Evolutionary conservation across 202 grass and related monocot genomes (phyloP).

Genomic region (Schoenoplectus tabernaemontani): DNA sequence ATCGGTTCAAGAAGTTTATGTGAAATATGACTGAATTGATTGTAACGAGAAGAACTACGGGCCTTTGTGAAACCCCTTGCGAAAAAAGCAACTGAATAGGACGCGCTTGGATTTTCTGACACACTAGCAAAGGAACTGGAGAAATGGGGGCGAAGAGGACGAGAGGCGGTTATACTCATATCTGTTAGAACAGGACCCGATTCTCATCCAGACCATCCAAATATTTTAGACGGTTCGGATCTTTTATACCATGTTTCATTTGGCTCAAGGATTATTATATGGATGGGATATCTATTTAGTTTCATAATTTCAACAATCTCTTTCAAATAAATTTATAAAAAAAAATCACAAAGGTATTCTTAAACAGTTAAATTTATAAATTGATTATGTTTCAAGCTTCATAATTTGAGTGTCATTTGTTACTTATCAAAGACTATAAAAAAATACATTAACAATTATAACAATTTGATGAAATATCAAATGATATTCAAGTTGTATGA

Average conservation of each 20-base stretch:
- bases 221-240: background rate
- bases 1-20: background rate
- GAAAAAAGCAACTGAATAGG: background rate
- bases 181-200: background rate
- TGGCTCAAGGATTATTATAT: too few relatives aligned
- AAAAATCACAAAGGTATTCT: too few relatives aligned
- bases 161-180: background rate
- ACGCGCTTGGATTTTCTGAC: background rate
- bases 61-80: background rate
- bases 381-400: too few relatives aligned
- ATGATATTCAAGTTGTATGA: too few relatives aligned
- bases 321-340: too few relatives aligned
- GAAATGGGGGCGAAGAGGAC: background rate
- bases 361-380: too few relatives aligned
- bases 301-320: background rate
- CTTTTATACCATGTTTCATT: background rate
- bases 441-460: too few relatives aligned
- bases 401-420: too few relatives aligned
- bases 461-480: too few relatives aligned
- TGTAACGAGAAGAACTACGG: background rate
- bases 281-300: background rate
- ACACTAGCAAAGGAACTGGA: background rate
- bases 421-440: too few relatives aligned
- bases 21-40: background rate
- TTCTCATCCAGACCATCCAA: background rate